Conservation (phyloP, 768 basidiomycete species). For the Tricholoma hemisulphureum region DNA sequence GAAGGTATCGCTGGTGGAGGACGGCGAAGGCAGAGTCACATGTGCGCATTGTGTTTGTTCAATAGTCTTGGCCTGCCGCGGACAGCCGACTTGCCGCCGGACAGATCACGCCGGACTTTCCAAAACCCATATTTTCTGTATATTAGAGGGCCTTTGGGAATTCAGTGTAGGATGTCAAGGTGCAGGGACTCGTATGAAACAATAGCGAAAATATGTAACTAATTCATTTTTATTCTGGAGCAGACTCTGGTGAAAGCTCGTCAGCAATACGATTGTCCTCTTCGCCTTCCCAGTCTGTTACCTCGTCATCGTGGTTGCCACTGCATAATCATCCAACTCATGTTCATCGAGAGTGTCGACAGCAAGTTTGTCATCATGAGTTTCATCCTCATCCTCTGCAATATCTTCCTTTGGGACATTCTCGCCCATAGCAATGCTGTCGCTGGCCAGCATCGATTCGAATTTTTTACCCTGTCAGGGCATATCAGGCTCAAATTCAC, state of each 20-base stretch:
- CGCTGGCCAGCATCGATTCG: not conserved
- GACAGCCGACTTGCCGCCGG: too few relatives aligned
- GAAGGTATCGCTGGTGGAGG: too few relatives aligned
- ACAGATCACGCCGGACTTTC: too few relatives aligned
- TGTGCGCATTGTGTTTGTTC: too few relatives aligned
- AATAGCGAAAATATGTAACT: too few relatives aligned
- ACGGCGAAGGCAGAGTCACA: too few relatives aligned
- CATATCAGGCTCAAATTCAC: not conserved
- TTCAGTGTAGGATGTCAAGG: too few relatives aligned
- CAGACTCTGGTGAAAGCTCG: not conserved
- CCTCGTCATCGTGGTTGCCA: not conserved
- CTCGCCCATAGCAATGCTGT: not conserved
- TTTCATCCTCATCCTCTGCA: not conserved
- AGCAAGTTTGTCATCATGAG: not conserved
- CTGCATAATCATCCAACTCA: not conserved
- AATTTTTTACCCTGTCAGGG: not conserved
- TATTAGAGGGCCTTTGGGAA: too few relatives aligned
- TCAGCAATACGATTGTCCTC: not conserved
- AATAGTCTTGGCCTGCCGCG: too few relatives aligned
- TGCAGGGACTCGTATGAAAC: too few relatives aligned
- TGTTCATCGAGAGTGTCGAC: not conserved
- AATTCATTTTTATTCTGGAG: too few relatives aligned
- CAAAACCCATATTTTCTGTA: too few relatives aligned
- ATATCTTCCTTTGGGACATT: not conserved
- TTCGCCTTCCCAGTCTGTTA: not conserved